These are phyloP conservation scores for Paecilomyces variotii DNA, from an alignment of 2,329 filamentous ascomycete species.

Conservation along the genomic window DNA sequence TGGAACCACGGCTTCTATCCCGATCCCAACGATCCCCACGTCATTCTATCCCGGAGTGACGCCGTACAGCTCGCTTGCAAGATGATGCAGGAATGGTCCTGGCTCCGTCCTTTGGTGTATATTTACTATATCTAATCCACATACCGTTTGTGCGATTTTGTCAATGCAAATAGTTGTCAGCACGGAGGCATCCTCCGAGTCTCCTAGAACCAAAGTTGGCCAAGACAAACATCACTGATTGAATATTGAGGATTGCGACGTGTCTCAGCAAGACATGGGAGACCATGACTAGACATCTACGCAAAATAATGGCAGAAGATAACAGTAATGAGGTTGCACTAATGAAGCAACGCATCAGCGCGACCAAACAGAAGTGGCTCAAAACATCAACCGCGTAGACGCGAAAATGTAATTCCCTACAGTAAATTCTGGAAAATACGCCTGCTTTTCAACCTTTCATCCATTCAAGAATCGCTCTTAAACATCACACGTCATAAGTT, in stretches of 20 bases:
- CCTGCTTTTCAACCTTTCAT: not conserved
- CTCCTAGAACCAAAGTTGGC: too few species aligned
- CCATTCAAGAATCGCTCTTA: not conserved
- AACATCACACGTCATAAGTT: not conserved
- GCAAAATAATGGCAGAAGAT: too few species aligned
- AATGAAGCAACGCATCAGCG: not conserved
- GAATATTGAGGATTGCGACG: too few species aligned
- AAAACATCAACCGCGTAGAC: not conserved
- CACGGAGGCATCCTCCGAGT: too few species aligned
- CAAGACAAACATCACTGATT: too few species aligned
- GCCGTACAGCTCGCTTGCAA: conserved; percentile 13
- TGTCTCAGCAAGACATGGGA: too few species aligned
- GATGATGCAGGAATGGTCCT: not conserved
- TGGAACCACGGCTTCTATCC: conserved; percentile 16
- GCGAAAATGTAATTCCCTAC: conserved; percentile 1
- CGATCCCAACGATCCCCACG: conserved; percentile 19
- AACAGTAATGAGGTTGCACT: too few species aligned
- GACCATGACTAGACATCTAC: too few species aligned
- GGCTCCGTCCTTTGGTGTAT: not conserved
- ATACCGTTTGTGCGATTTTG: not conserved
- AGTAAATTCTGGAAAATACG: not conserved
- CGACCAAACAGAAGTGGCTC: not conserved
- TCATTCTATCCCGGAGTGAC: conserved; percentile 24
- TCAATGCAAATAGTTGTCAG: not conserved
- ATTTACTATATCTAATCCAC: not conserved